Evolutionary conservation across 805 yeast genomes (phyloP).

Genomic region (Pichia cabralensis): DNA sequence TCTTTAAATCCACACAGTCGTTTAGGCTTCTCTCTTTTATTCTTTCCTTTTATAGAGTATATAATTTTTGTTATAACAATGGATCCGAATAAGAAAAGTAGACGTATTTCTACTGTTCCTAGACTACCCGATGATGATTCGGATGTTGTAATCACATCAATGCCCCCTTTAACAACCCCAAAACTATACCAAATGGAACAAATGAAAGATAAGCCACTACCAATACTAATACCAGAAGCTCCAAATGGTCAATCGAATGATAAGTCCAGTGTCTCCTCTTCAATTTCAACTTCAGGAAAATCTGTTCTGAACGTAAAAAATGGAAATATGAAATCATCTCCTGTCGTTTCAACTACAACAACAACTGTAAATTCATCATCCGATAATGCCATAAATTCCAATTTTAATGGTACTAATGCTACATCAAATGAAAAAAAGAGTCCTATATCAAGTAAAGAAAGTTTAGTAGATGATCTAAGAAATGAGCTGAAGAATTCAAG

Average conservation of each 20-base stretch:
- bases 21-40: too few species aligned
- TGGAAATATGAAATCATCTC: slow-evolving; percentile 13
- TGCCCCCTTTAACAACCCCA: slow-evolving; percentile 10
- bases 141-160: slow-evolving; percentile 14
- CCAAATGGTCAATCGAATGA: slow-evolving; percentile 2
- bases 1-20: background rate
- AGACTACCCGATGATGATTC: slow-evolving; percentile 20
- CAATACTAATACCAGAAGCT: background rate
- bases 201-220: background rate
- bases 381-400: background rate
- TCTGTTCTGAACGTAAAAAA: too few species aligned
- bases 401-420: background rate
- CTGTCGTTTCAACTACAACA: slow-evolving; percentile 15
- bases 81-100: background rate
- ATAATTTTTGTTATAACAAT: background rate
- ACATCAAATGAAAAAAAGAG: background rate
- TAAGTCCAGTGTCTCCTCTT: background rate
- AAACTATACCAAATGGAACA: slow-evolving; percentile 3
- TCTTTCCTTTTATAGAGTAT: background rate
- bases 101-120: slow-evolving; percentile 10
- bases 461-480: background rate
- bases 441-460: background rate
- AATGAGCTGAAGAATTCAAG: background rate
- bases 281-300: background rate
- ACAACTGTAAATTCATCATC: slow-evolving; percentile 1